Conservation (phyloP, 305 asterid species). For the Andrographis paniculata region DNA sequence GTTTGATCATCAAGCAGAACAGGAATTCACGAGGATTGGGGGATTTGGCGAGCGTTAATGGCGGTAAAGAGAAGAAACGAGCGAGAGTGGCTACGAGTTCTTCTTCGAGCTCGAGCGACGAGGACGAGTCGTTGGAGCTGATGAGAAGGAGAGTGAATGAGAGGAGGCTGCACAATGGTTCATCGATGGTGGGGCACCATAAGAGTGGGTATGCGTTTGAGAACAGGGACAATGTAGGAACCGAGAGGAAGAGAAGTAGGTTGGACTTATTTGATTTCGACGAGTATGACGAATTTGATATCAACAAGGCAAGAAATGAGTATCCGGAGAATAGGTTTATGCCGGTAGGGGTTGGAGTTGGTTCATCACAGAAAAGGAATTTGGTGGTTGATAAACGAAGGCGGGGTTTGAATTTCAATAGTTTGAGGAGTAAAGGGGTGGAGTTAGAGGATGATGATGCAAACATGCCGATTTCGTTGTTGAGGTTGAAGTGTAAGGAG, state of each 20-base stretch:
- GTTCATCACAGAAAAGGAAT: too few species aligned
- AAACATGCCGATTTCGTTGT: conserved; percentile 51
- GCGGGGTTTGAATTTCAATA: too few species aligned
- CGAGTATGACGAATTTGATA: conserved; percentile 68
- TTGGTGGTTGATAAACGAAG: too few species aligned
- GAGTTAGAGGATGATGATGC: conserved; percentile 55
- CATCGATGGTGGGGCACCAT: conserved; percentile 28
- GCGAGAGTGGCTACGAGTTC: too few species aligned
- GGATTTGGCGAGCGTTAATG: too few species aligned
- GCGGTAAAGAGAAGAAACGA: conserved; percentile 47
- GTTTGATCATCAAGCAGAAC: conserved; percentile 71
- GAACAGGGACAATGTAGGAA: too few species aligned
- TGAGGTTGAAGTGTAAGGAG: conserved; percentile 50
- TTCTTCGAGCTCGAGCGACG: conserved; percentile 59
- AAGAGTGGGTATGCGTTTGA: conserved; percentile 30
- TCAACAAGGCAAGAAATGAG: conserved; percentile 41
- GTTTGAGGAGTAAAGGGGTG: conserved; percentile 28
- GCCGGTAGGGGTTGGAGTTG: too few species aligned
- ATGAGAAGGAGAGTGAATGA: conserved; percentile 47
- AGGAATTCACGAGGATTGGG: conserved; percentile 30
- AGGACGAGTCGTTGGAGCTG: conserved; percentile 59
- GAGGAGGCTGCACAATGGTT: conserved; percentile 30
- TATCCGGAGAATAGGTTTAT: conserved; percentile 28
- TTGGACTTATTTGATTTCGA: conserved; percentile 77
- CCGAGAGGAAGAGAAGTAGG: conserved; percentile 56